Evolutionary conservation across 768 basidiomycete species (phyloP), one percentile per base, ranked within the genome.

Genomic region (Terana coerulea): DNA sequence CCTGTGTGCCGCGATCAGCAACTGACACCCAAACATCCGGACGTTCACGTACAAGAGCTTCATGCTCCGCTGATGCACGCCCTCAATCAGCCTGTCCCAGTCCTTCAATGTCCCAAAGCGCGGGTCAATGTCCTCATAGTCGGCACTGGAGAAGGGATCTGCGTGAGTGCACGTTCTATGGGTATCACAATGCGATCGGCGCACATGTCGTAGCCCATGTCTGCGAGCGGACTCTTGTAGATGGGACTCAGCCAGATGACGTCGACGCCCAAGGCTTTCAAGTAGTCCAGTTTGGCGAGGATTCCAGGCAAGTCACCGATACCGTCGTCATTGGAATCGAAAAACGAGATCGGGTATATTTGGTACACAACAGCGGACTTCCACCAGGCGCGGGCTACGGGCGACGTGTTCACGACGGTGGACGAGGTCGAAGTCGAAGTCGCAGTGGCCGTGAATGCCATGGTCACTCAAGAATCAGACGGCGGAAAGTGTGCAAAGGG

Each of bases 161-260:
- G 44, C 35, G 10, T 34, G 15, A 45, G 24, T 19, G 29, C 28
- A 39, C 47, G 46, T 47, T 15, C 22, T 12, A 31, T 8, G 3
- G 42, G 3, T 14, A 17, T 14, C 24, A n/a, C n/a, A 19, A 17
- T 14, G 19, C 9, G 22, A 26, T 26, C 5, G 3, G 67, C 74
- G 51, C 58, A 81, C 81, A 84, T 85, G 59, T 85, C 83, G 51
- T 86, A 86, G 9, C 84, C 86, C 83, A 87, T 86, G 65, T 88
- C 86, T 3, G 77, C 80, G 49, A 79, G 69, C 0, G 85, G 86
- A 2, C 79, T 81, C 48, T 75, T 72, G 67, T 86, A 90, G 39
- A 89, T 86, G 7, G 86, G 85, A 3, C 74, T 79, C 14, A 89
- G 72, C 86, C 87, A 90, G 14, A 88, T 59, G 0, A 82, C 74